phyloP scores from a whole-genome alignment of 768 basidiomycete genomes.

The Mycena olivaceomarginata region DNA sequence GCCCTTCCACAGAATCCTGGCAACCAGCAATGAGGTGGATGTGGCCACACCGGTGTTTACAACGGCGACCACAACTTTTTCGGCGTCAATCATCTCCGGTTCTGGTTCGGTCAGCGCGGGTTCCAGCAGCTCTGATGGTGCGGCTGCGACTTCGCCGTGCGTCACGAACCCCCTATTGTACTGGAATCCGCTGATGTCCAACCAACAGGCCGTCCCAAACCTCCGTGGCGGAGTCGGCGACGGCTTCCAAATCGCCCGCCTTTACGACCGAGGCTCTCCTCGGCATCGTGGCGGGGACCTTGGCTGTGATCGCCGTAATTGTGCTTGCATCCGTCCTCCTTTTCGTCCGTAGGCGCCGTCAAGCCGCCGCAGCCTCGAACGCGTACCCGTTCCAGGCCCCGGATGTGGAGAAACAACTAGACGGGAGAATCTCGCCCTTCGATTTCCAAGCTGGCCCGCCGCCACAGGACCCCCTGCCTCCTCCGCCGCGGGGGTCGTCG shows the following conservation, averaged over 20 bases:
- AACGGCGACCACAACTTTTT: constrained; percentile 28
- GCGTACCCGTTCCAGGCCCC: constrained; percentile 15
- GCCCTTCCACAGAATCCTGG: constrained; percentile 20
- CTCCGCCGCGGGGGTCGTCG: neutral
- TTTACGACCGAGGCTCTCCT: constrained; percentile 23
- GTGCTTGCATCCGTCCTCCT: constrained; percentile 31
- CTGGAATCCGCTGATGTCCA: neutral
- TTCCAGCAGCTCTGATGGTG: neutral
- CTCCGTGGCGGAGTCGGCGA: neutral
- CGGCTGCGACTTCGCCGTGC: neutral
- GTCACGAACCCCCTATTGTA: neutral
- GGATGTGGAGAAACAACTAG: constrained; percentile 40
- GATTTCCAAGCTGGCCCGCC: neutral
- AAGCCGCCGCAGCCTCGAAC: neutral
- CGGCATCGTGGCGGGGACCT: constrained; percentile 37
- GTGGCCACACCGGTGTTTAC: neutral
- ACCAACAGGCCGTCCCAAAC: constrained; percentile 2
- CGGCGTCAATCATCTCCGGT: constrained; percentile 16
- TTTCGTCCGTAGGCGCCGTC: constrained; percentile 36
- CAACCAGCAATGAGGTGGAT: constrained; percentile 38
- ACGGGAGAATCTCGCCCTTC: constrained; percentile 33
- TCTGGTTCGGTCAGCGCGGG: neutral
- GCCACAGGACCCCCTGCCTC: neutral
- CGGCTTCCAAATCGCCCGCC: neutral
- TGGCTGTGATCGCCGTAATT: constrained; percentile 34